These are phyloP conservation scores for Ormosia emarginata DNA, from an alignment of 306 rosid genomes.

Conservation along the genomic window DNA sequence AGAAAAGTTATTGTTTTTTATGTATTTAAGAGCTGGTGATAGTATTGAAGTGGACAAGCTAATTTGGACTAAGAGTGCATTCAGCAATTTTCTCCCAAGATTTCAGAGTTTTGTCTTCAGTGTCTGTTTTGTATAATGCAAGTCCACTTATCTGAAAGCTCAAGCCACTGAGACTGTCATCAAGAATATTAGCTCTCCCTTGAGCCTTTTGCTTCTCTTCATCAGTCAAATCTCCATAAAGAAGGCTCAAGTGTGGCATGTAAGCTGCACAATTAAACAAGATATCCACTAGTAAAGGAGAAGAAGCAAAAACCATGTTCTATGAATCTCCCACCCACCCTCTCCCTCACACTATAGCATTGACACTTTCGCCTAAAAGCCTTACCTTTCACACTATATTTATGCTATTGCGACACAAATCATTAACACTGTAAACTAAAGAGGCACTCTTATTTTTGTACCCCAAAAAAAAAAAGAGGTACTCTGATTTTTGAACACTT, in stretches of 20 bases:
- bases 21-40: neutral
- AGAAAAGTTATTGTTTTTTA: neutral
- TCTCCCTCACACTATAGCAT: neutral
- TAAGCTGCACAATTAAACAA: constrained; percentile 53
- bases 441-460: neutral
- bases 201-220: constrained; percentile 71
- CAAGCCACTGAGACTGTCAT: constrained; percentile 43
- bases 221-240: constrained; percentile 60
- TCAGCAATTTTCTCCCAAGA: constrained; percentile 89
- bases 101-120: constrained; percentile 60
- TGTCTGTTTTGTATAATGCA: constrained; percentile 79
- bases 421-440: neutral
- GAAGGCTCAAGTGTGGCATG: constrained; percentile 83
- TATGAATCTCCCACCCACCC: neutral
- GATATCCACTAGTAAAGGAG: neutral
- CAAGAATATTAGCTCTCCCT: constrained; percentile 54
- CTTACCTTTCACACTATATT: neutral
- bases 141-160: constrained; percentile 60
- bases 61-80: constrained; percentile 45
- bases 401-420: neutral
- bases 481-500: neutral
- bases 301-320: neutral
- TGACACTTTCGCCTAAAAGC: neutral
- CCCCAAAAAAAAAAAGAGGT: too few species aligned
- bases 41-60: constrained; percentile 7